Base-by-base conservation (phyloP, 2,329 filamentous ascomycete species). In the Arthrinium phaeospermum region DNA sequence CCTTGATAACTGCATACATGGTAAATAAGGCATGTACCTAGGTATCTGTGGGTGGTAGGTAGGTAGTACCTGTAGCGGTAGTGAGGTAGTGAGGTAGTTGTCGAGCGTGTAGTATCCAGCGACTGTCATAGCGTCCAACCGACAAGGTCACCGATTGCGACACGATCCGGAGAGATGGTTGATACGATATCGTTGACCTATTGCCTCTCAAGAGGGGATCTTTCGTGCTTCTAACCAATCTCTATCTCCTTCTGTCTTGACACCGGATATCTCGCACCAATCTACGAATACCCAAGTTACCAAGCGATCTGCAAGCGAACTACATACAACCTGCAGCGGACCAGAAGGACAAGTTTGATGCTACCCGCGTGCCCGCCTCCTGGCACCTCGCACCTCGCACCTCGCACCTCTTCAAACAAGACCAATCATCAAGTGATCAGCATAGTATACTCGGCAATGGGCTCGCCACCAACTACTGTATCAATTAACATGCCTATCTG, bases 111-210 rank as follows among this genome's bases (percentile, higher is more conserved):
- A 27, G 14, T 37, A 64, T 64, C 34, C 57, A 37, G 57, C 57
- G 34, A 22, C 57, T 64, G 57, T 64, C 30, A 64, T 64, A 64
- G 57, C 57, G 57, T 64, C 30, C 30, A 64, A n/a, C 57, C n/a
- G 41, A 41, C 57, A n/a, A 64, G 30, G 30, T n/a, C 53, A 51
- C 13, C 8, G 24, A 51, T 22, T 51, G 49, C 49, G n/a, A 51
- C 49, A 51, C n/a, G n/a, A 51, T 51, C 49, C 49, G n/a, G 13
- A n/a, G 24, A 16, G 16, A 46, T 46, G 4, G 14, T 46, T 14
- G 49, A 51, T 51, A 24, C 49, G 13, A 24, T 8, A 13, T 51
- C 27, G 14, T 27, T 51, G 10, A 8, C 49, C 24, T 51, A 12
- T 51, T 51, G n/a, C 49, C 4, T 24, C 24, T 10, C 49, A n/a